Percentiles rank a stretch among this genome's conserved stretches.
Evolutionary conservation across 306 rosid genomes (phyloP).

Genomic region (Inga laurina): DNA sequence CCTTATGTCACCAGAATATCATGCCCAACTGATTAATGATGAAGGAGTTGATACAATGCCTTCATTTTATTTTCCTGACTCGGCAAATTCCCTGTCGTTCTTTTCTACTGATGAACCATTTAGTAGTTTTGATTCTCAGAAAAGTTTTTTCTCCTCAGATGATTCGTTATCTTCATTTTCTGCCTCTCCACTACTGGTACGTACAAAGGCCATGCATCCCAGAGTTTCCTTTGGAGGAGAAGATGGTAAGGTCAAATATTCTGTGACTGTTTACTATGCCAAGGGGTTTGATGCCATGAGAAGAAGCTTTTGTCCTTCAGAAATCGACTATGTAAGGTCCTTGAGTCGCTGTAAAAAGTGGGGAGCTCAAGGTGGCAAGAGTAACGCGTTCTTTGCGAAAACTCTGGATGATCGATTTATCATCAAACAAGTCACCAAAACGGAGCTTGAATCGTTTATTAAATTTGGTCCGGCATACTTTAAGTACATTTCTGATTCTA

Average conservation of each 20-base stretch:
- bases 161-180: constrained; percentile 60
- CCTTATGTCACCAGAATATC: constrained; percentile 63
- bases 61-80: constrained; percentile 49
- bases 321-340: constrained; percentile 81
- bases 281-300: constrained; percentile 84
- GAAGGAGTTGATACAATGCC: constrained; percentile 35
- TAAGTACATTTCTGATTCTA: constrained; percentile 79
- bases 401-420: constrained; percentile 90
- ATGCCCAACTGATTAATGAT: constrained; percentile 51
- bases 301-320: constrained; percentile 83
- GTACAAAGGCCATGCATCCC: constrained; percentile 71
- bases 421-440: constrained; percentile 88
- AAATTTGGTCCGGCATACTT: constrained; percentile 84
- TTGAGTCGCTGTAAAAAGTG: constrained; percentile 94
- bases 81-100: constrained; percentile 48
- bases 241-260: constrained; percentile 66
- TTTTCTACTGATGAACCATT: constrained; percentile 55
- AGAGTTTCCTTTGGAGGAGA: constrained; percentile 85
- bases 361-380: constrained; percentile 99
- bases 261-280: constrained; percentile 80
- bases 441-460: constrained; percentile 89
- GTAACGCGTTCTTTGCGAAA: constrained; percentile 95
- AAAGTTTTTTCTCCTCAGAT: constrained; percentile 62
- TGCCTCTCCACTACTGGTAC: constrained; percentile 61
- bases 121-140: constrained; percentile 51